Evolutionary conservation across 2,329 filamentous ascomycete species (phyloP).

Genomic region (Dactylella cylindrospora): DNA sequence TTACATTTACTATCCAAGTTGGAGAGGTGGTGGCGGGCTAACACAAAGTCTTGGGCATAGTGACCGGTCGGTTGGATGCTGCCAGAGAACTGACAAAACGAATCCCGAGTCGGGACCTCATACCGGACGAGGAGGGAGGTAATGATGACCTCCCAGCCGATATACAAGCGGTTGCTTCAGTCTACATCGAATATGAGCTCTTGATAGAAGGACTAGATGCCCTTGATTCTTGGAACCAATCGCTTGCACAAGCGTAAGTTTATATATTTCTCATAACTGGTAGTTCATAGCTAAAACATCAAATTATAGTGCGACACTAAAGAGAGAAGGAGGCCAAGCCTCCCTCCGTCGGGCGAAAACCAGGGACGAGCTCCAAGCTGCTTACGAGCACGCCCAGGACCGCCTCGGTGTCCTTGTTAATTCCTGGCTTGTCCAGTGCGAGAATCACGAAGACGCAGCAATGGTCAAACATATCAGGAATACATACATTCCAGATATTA

Average conservation of each 20-base stretch:
- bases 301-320: conserved; percentile 17
- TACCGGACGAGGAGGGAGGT: conserved; percentile 51
- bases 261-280: not conserved
- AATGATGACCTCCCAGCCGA: conserved; percentile 39
- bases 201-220: conserved; percentile 47
- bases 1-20: not conserved
- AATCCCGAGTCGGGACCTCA: conserved; percentile 58
- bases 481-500: conserved; percentile 79
- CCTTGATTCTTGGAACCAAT: conserved; percentile 47
- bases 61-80: conserved; percentile 55
- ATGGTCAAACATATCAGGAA: conserved; percentile 68
- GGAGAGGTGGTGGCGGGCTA: not conserved
- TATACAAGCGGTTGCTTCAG: conserved; percentile 34
- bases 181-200: conserved; percentile 48
- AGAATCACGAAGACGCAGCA: conserved; percentile 59
- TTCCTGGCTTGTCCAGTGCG: conserved; percentile 46
- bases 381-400: conserved; percentile 43
- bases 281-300: conserved; percentile 5
- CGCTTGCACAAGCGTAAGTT: conserved; percentile 24
- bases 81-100: conserved; percentile 60
- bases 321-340: conserved; percentile 29
- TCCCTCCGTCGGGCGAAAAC: conserved; percentile 30
- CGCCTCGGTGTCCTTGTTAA: conserved; percentile 44
- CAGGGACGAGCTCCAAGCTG: conserved; percentile 39
- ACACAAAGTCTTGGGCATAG: conserved; percentile 47